phyloP scores from a whole-genome alignment of 2,329 filamentous ascomycete species.

The Botrytis deweyae region DNA sequence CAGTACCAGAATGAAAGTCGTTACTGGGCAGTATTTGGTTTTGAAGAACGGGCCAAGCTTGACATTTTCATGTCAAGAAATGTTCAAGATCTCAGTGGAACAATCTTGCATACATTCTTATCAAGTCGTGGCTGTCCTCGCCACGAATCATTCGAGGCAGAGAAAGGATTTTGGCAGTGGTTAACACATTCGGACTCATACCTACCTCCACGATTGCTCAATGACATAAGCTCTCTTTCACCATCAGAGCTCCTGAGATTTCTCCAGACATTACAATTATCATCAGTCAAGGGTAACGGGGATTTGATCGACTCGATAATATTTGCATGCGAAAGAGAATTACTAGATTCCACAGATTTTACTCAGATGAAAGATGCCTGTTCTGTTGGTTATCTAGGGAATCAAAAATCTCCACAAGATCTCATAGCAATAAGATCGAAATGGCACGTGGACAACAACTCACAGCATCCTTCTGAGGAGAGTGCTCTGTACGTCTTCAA shows the following conservation, averaged over 20 bases:
- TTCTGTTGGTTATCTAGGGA: slow-evolving; percentile 44
- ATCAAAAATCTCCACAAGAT: slow-evolving; percentile 40
- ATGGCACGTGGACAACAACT: slow-evolving; percentile 46
- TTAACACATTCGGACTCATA: slow-evolving; percentile 34
- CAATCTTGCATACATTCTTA: slow-evolving; percentile 43
- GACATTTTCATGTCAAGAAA: slow-evolving; percentile 43
- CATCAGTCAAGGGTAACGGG: not conserved
- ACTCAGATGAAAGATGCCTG: slow-evolving; percentile 43
- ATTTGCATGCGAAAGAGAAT: slow-evolving; percentile 17
- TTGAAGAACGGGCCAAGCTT: slow-evolving; percentile 28
- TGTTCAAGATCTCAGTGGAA: slow-evolving; percentile 37
- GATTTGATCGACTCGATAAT: slow-evolving; percentile 6
- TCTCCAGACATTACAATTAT: slow-evolving; percentile 15
- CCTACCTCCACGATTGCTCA: slow-evolving; percentile 41
- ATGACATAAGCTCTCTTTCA: slow-evolving; percentile 45
- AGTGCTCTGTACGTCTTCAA: slow-evolving; percentile 43
- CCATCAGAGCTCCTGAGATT: slow-evolving; percentile 32
- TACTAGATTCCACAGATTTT: slow-evolving; percentile 27
- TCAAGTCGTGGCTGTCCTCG: slow-evolving; percentile 42
- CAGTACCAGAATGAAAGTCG: slow-evolving; percentile 37
- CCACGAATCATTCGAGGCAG: slow-evolving; percentile 40
- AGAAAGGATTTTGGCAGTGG: slow-evolving; percentile 42
- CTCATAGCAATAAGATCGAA: slow-evolving; percentile 43
- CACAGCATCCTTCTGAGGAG: slow-evolving; percentile 39
- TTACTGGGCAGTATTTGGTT: slow-evolving; percentile 42